These are phyloP conservation scores for Blastocrithidia nonstop DNA, from an alignment of 208 protist genomes.

Conservation along the genomic window DNA sequence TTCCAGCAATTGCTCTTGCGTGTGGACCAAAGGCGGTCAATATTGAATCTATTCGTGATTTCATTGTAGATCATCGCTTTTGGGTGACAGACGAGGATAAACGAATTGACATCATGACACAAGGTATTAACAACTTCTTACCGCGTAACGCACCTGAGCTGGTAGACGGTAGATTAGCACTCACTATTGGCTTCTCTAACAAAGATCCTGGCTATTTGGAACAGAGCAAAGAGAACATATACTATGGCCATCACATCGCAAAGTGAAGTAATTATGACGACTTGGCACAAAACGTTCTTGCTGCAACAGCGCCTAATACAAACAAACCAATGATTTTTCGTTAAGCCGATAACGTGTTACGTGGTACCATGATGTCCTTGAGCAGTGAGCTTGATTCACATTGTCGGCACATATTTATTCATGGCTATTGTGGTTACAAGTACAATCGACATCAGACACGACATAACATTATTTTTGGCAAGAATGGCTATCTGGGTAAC, in stretches of 20 bases:
- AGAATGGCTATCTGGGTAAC: constrained; percentile 71
- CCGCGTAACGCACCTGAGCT: constrained; percentile 56
- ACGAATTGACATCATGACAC: constrained; percentile 43
- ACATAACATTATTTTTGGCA: constrained; percentile 78
- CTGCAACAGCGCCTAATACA: constrained; percentile 68
- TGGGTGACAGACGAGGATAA: constrained; percentile 58
- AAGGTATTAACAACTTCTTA: constrained; percentile 61
- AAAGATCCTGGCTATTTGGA: constrained; percentile 67
- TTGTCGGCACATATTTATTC: constrained; percentile 80
- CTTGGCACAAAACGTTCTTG: constrained; percentile 69
- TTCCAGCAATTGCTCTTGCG: constrained; percentile 68
- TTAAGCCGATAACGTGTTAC: constrained; percentile 70
- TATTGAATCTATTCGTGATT: constrained; percentile 66
- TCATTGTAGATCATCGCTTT: constrained; percentile 66
- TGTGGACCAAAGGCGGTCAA: constrained; percentile 49
- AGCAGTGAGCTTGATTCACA: constrained; percentile 81
- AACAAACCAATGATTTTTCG: constrained; percentile 74
- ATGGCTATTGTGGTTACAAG: constrained; percentile 62
- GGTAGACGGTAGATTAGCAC: constrained; percentile 51
- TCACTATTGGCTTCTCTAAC: constrained; percentile 83
- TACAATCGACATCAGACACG: constrained; percentile 70
- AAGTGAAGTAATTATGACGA: constrained; percentile 61
- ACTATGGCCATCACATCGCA: constrained; percentile 83
- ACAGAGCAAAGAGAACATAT: constrained; percentile 63
- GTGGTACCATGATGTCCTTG: constrained; percentile 81